Evolutionary conservation across 2,329 filamentous ascomycete species (phyloP), one percentile per base, ranked within the genome.

Genomic region (Alternaria metachromatica): DNA sequence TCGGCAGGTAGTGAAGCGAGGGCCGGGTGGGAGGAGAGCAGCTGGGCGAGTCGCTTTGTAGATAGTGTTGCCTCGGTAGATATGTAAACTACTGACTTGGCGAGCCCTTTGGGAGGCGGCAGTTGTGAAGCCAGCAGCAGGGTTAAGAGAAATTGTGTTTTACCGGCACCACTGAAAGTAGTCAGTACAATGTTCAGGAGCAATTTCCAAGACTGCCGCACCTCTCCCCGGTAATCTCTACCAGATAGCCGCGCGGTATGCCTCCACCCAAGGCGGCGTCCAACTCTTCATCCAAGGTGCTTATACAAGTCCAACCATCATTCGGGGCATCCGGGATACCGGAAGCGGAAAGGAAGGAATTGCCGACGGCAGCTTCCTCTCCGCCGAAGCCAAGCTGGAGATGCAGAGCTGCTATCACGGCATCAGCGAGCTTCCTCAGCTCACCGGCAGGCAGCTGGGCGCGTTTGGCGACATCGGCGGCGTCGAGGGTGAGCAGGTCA

Each of bases 221-320:
- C 89, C 93, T 97, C 83, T 98, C 96, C 62, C 96, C 96, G 2
- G 93, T 92, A 64, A 99, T 86, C 79, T 99, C 96, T 8, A 93
- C 94, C 74, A 99, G 84, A 80, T 91, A 91, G 50, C 94, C 92
- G 3, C 89, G 86, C 1, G 91, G 92, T 59, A 98, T 87, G 20
- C 96, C 96, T 51, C 94, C 95, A 63, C 87, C 88, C 43, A 98
- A 85, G 3, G 87, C 83, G 43, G 76, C 77, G 79, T 99, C 95
- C 30, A 99, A 84, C 41, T 81, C 80, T 54, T 87, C 83, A 78
- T 97, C 92, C 46, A 97, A 86, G 0, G 93, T 96, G 82, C 91
- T 97, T 80, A 98, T 92, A 50, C 83, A 84, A 46, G 80, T 83
- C 84, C 85, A 88, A 78, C 78, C 74, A 28, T 81, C 72, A 4